Percentiles rank a stretch among this genome's conserved stretches.
These are phyloP conservation scores for Tulasnella calospora DNA, from an alignment of 768 basidiomycete genomes.

Conservation along the genomic window DNA sequence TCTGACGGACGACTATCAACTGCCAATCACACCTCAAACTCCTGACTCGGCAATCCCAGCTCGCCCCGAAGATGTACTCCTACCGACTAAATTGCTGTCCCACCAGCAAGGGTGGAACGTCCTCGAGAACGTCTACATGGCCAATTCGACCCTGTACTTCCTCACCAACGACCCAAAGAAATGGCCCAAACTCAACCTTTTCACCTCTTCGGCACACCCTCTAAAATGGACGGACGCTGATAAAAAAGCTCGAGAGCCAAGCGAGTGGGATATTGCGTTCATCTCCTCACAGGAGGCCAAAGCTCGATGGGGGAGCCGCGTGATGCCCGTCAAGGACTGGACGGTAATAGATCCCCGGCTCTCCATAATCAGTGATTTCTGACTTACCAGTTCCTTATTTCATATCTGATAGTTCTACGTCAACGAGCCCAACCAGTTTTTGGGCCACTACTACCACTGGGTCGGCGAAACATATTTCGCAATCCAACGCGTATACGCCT, in stretches of 20 bases:
- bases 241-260: constrained; percentile 62
- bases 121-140: constrained; percentile 38
- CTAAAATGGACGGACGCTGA: constrained; percentile 60
- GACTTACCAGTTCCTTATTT: constrained; percentile 35
- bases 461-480: constrained; percentile 78
- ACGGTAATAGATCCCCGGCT: constrained; percentile 46
- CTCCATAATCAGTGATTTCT: not conserved
- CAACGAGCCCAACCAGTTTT: constrained; percentile 76
- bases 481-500: constrained; percentile 56
- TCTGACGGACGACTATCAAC: not conserved
- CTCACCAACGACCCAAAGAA: constrained; percentile 45
- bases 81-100: constrained; percentile 52
- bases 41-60: not conserved
- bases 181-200: constrained; percentile 42
- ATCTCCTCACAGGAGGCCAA: constrained; percentile 57
- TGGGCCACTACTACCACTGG: constrained; percentile 85
- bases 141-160: constrained; percentile 48
- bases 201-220: constrained; percentile 36
- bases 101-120: constrained; percentile 53
- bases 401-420: constrained; percentile 73
- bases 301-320: constrained; percentile 56
- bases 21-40: not conserved
- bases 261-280: constrained; percentile 54
- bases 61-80: constrained; percentile 30
- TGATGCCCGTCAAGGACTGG: constrained; percentile 52